These are phyloP conservation scores for Phytophthora megakarya DNA, from an alignment of 352 stramenopile genomes.

Conservation along the genomic window DNA sequence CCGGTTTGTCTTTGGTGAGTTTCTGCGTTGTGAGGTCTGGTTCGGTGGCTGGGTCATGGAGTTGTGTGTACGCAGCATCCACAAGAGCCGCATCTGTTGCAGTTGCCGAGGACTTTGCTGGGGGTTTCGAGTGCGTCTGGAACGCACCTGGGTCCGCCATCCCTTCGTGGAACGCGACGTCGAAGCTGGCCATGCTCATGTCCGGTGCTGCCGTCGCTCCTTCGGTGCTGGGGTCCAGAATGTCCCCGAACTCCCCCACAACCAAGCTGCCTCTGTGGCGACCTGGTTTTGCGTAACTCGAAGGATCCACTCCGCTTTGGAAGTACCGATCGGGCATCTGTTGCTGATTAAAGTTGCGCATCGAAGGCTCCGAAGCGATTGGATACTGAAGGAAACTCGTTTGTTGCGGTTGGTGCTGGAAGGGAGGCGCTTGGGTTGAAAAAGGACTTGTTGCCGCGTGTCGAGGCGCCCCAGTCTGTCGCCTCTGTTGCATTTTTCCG, in stretches of 20 bases:
- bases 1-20: conserved; percentile 61
- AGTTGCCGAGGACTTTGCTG: neutral
- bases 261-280: conserved; percentile 33
- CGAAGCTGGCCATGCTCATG: conserved; percentile 42
- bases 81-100: conserved; percentile 17
- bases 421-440: neutral
- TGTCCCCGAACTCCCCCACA: conserved; percentile 44
- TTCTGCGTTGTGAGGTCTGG: conserved; percentile 60
- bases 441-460: conserved; percentile 29
- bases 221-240: conserved; percentile 32
- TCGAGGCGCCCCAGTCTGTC: conserved; percentile 13
- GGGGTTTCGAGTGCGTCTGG: conserved; percentile 3
- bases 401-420: conserved; percentile 15
- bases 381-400: conserved; percentile 33
- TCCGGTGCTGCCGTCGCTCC: conserved; percentile 20
- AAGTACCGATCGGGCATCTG: conserved; percentile 34
- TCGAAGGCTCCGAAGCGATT: conserved; percentile 38
- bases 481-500: conserved; percentile 31
- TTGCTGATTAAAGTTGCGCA: conserved; percentile 34
- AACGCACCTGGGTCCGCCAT: conserved; percentile 10
- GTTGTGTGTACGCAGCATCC: conserved; percentile 48
- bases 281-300: conserved; percentile 27
- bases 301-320: conserved; percentile 24
- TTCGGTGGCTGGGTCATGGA: conserved; percentile 47
- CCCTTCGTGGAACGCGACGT: conserved; percentile 43